These are phyloP conservation scores for Rhizopus microsporus DNA, from an alignment of 371 early-diverging fungal species.

Conservation along the genomic window DNA sequence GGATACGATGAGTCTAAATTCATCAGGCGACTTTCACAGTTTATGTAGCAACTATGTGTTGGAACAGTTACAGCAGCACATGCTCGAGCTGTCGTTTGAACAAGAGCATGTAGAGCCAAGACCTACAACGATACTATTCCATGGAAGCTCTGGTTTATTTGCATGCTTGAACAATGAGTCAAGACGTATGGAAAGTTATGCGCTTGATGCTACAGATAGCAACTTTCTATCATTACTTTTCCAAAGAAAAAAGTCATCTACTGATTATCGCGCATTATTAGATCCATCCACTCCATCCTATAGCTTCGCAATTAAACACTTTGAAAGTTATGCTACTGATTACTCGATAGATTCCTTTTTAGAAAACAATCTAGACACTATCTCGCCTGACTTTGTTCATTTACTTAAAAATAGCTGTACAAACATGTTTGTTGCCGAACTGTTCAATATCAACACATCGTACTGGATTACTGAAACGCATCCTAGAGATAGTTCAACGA, in stretches of 20 bases:
- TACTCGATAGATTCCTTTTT: slow-evolving; percentile 79
- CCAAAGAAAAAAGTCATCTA: slow-evolving; percentile 24
- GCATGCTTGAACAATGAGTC: slow-evolving; percentile 32
- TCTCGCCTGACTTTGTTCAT: slow-evolving; percentile 80
- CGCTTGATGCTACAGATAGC: slow-evolving; percentile 46
- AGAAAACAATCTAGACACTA: slow-evolving; percentile 66
- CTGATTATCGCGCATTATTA: slow-evolving; percentile 20
- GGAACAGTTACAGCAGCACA: slow-evolving; percentile 75
- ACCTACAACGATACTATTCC: slow-evolving; percentile 10
- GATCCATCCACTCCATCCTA: slow-evolving; percentile 30
- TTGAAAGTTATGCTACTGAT: slow-evolving; percentile 47
- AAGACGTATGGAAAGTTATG: slow-evolving; percentile 36
- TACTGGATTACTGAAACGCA: slow-evolving; percentile 48
- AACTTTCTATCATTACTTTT: slow-evolving; percentile 32
- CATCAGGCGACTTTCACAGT: slow-evolving; percentile 63
- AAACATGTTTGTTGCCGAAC: slow-evolving; percentile 60
- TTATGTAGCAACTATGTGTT: slow-evolving; percentile 84
- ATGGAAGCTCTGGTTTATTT: slow-evolving; percentile 21
- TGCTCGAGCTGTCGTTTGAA: slow-evolving; percentile 1
- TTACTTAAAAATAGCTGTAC: slow-evolving; percentile 70
- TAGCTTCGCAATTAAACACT: slow-evolving; percentile 79
- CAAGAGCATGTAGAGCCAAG: slow-evolving; percentile 4
- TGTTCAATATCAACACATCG: slow-evolving; percentile 51
- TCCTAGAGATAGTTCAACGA: slow-evolving; percentile 56
- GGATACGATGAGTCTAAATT: slow-evolving; percentile 72